phyloP scores from a whole-genome alignment of 148 eudicot species.

The Polygonum maritimum region DNA sequence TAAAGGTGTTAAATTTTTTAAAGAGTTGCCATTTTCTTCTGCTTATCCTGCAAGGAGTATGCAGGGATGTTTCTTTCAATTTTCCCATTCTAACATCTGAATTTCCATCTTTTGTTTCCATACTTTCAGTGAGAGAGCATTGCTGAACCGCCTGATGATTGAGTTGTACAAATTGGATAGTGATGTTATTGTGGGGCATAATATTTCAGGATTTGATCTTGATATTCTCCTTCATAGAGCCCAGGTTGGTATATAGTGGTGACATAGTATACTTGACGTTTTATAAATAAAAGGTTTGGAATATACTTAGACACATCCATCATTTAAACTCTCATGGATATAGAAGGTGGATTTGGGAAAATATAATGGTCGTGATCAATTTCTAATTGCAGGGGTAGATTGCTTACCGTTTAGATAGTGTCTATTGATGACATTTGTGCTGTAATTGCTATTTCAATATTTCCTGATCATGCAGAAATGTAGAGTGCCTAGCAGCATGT shows the following conservation, averaged over 20 bases:
- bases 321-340: neutral
- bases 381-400: neutral
- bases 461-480: constrained; percentile 53
- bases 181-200: constrained; percentile 95
- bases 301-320: neutral
- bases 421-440: neutral
- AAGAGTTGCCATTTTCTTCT: neutral
- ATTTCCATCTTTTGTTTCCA: neutral
- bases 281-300: neutral
- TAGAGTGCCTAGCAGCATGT: constrained; percentile 61
- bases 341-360: neutral
- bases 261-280: neutral
- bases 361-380: neutral
- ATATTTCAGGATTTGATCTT: constrained; percentile 96
- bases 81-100: neutral
- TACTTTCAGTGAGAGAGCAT: constrained; percentile 79
- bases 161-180: constrained; percentile 89
- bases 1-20: neutral
- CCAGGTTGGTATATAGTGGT: constrained; percentile 8
- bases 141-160: constrained; percentile 67
- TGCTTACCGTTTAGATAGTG: neutral
- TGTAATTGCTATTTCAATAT: neutral
- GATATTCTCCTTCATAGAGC: constrained; percentile 82
- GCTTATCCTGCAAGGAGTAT: neutral
- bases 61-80: constrained; percentile 41